phyloP scores from a whole-genome alignment of 1,139 yeast genomes.

The Lodderomyces metapsilosis region DNA sequence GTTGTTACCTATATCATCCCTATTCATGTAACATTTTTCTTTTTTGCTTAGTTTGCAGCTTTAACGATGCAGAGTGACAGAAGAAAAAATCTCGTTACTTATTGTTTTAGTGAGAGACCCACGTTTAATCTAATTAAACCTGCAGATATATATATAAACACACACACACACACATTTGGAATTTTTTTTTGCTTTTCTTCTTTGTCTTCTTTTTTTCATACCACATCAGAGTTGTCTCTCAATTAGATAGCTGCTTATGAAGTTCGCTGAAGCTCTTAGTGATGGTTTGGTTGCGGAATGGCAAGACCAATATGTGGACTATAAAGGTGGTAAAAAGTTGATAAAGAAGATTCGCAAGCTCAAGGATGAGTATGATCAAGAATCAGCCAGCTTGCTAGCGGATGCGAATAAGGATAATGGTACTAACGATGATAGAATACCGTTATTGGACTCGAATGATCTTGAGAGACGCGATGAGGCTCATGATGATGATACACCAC shows the following conservation, averaged over 20 bases:
- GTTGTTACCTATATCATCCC: too few relatives aligned
- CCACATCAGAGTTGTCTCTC: background rate
- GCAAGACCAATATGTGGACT: constrained; percentile 78
- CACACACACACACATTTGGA: background rate
- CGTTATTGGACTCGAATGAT: constrained; percentile 20
- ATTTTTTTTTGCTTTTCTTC: background rate
- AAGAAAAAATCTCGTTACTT: background rate
- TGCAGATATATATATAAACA: background rate
- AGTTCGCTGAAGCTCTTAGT: constrained; percentile 58
- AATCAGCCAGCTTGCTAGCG: constrained; percentile 3
- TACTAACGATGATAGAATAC: constrained; percentile 27
- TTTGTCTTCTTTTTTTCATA: background rate
- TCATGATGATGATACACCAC: constrained; percentile 1
- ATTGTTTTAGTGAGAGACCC: too few relatives aligned
- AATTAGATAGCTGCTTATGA: constrained; percentile 34
- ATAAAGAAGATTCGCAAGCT: constrained; percentile 22
- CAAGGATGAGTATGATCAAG: constrained; percentile 13
- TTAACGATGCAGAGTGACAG: too few relatives aligned
- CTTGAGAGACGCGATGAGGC: constrained; percentile 8
- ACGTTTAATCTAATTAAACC: background rate
- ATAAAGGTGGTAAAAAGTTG: constrained; percentile 51
- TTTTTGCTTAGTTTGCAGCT: too few relatives aligned
- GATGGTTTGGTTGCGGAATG: constrained; percentile 80
- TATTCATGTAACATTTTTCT: too few relatives aligned
- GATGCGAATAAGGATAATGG: background rate